Evolutionary conservation across 192 early-diverging fungal genomes (phyloP).

Genomic region (Backusella parvicylindrica): DNA sequence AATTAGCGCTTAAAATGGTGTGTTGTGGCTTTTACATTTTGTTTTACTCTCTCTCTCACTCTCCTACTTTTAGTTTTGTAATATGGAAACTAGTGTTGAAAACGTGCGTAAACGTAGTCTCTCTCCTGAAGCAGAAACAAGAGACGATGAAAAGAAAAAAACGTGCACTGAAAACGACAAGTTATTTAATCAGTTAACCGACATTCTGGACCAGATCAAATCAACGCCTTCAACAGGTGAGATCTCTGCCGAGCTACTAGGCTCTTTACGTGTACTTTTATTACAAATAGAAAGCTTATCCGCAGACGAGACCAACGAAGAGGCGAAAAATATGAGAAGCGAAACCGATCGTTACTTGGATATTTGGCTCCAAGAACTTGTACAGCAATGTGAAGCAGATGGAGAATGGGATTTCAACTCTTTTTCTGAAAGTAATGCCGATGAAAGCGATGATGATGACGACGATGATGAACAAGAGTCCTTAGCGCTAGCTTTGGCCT

Average conservation of each 20-base stretch:
- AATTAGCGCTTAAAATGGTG: background rate
- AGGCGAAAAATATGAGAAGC: conserved; percentile 22
- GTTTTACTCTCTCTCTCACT: background rate
- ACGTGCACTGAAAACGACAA: conserved; percentile 1
- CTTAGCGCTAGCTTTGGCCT: conserved; percentile 22
- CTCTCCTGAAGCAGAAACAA: background rate
- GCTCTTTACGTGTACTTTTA: conserved; percentile 25
- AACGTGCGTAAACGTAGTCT: conserved; percentile 8
- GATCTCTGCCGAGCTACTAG: conserved; percentile 26
- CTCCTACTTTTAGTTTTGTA: background rate
- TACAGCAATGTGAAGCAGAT: conserved; percentile 27
- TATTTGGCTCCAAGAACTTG: conserved; percentile 30
- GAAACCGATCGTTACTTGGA: conserved; percentile 30
- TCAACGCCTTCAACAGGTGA: conserved; percentile 27
- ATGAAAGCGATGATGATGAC: background rate
- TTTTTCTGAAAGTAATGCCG: background rate
- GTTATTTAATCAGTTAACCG: conserved; percentile 18
- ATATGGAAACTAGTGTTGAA: background rate
- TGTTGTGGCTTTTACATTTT: background rate
- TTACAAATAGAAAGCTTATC: conserved; percentile 30
- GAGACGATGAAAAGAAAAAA: background rate
- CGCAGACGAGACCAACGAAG: conserved; percentile 26
- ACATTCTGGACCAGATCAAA: conserved; percentile 27
- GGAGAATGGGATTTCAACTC: conserved; percentile 19
- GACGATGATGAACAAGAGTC: conserved; percentile 26